These are phyloP conservation scores for Cyberlindnera maritima DNA, from an alignment of 805 yeast species.

Conservation along the genomic window DNA sequence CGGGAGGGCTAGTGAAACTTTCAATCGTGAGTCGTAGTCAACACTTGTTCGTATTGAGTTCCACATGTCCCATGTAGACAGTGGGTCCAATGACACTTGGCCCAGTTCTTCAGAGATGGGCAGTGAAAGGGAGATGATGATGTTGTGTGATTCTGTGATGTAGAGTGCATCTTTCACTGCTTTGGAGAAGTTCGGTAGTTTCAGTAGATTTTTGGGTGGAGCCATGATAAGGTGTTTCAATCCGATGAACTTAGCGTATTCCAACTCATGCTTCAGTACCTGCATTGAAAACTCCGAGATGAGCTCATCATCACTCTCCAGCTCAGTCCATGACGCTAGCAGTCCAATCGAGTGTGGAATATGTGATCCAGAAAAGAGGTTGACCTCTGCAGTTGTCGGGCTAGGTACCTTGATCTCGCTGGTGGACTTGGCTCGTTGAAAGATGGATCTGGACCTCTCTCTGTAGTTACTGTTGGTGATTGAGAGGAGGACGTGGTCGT, in stretches of 20 bases:
- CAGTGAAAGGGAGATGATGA: constrained; percentile 42
- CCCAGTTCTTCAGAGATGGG: constrained; percentile 46
- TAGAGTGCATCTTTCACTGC: constrained; percentile 35
- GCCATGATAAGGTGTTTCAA: constrained; percentile 53
- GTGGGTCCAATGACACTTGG: constrained; percentile 21
- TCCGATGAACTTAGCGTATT: constrained; percentile 59
- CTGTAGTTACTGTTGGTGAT: constrained; percentile 51
- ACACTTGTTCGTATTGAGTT: constrained; percentile 57
- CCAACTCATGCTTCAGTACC: constrained; percentile 55
- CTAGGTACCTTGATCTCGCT: constrained; percentile 34
- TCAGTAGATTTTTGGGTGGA: constrained; percentile 59
- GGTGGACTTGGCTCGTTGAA: constrained; percentile 32
- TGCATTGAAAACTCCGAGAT: constrained; percentile 54
- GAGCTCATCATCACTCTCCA: constrained; percentile 49
- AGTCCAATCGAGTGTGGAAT: constrained; percentile 47
- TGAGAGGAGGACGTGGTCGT: constrained; percentile 51
- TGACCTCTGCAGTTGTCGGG: constrained; percentile 42
- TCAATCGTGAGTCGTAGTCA: constrained; percentile 50
- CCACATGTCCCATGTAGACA: constrained; percentile 78
- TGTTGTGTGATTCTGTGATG: constrained; percentile 26
- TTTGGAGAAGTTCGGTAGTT: constrained; percentile 49
- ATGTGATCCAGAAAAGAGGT: constrained; percentile 41
- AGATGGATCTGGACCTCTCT: constrained; percentile 39
- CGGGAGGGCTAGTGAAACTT: constrained; percentile 78
- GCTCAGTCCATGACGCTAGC: constrained; percentile 67